Evolutionary conservation across 1,139 yeast genomes (phyloP).

Genomic region (Citeromyces hawaiiensis): DNA sequence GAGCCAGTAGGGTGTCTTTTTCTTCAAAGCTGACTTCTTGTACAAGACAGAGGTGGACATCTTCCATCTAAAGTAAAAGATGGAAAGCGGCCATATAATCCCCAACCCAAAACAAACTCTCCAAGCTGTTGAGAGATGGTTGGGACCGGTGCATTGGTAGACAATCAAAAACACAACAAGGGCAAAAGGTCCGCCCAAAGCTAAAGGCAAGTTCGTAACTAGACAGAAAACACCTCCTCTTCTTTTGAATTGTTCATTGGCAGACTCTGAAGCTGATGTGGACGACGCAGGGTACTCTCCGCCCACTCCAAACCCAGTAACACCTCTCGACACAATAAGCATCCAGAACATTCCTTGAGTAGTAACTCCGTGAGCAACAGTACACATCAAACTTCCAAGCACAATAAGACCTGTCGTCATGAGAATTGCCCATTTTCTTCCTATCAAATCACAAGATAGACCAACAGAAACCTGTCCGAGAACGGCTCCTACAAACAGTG

Average conservation of each 20-base stretch:
- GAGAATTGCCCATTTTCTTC: slow-evolving; percentile 45
- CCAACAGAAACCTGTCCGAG: slow-evolving; percentile 46
- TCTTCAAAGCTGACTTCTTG: slow-evolving; percentile 34
- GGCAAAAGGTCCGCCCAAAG: slow-evolving; percentile 75
- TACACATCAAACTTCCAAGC: slow-evolving; percentile 39
- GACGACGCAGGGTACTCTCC: slow-evolving; percentile 52
- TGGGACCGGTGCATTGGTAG: slow-evolving; percentile 35
- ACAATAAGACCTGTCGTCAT: slow-evolving; percentile 40
- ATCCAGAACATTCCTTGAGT: slow-evolving; percentile 40
- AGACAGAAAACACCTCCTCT: slow-evolving; percentile 54
- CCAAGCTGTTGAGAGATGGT: slow-evolving; percentile 47
- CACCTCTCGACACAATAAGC: slow-evolving; percentile 37
- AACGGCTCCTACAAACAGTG: slow-evolving; percentile 44
- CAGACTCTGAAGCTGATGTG: slow-evolving; percentile 39
- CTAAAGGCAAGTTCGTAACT: slow-evolving; percentile 60
- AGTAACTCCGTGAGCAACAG: slow-evolving; percentile 43
- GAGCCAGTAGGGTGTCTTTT: slow-evolving; percentile 37
- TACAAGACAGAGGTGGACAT: slow-evolving; percentile 56
- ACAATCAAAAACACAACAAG: slow-evolving; percentile 54
- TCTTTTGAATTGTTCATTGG: slow-evolving; percentile 39
- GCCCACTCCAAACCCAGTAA: slow-evolving; percentile 42
- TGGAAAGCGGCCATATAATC: slow-evolving; percentile 58
- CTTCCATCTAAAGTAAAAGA: slow-evolving; percentile 57
- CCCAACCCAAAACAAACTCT: slow-evolving; percentile 69
- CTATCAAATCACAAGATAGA: slow-evolving; percentile 39